Conservation (phyloP, 331 rosid species). For the Dryas integrifolia region DNA sequence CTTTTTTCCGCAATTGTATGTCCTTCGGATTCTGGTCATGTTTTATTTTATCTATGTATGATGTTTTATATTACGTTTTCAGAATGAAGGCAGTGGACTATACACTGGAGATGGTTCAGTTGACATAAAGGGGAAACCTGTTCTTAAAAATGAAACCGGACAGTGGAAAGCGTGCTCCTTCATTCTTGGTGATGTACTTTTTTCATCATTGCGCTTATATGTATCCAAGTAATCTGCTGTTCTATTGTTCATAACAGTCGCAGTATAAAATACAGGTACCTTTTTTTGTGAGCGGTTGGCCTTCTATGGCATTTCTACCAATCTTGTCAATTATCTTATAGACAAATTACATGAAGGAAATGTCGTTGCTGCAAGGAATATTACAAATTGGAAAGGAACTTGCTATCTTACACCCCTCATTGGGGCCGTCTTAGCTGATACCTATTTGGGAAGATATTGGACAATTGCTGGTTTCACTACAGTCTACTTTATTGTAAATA, state of each 20-base stretch:
- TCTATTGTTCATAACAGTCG: background rate
- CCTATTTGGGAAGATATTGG: conserved; percentile 61
- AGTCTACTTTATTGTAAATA: conserved; percentile 40
- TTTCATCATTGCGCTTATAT: background rate
- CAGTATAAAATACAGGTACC: conserved; percentile 30
- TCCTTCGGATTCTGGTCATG: background rate
- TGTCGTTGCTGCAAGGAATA: conserved; percentile 44
- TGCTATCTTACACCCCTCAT: conserved; percentile 49
- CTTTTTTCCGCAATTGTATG: background rate
- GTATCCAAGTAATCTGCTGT: background rate
- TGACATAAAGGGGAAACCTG: conserved; percentile 40
- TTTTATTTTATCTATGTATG: background rate
- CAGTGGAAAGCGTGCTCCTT: conserved; percentile 57
- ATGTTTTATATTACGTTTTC: conserved; percentile 4
- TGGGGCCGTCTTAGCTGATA: conserved; percentile 48
- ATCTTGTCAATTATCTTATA: conserved; percentile 47
- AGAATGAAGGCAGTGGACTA: conserved; percentile 31
- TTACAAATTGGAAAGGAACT: conserved; percentile 50
- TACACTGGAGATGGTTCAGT: conserved; percentile 48
- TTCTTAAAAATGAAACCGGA: conserved; percentile 40
- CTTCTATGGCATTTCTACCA: conserved; percentile 43
- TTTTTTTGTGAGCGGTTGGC: conserved; percentile 50
- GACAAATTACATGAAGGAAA: conserved; percentile 37
- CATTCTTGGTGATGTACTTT: conserved; percentile 35
- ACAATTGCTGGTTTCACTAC: conserved; percentile 37